Evolutionary conservation across 2,329 filamentous ascomycete species (phyloP), one percentile per base, ranked within the genome.

Genomic region (Aureobasidium sp.): DNA sequence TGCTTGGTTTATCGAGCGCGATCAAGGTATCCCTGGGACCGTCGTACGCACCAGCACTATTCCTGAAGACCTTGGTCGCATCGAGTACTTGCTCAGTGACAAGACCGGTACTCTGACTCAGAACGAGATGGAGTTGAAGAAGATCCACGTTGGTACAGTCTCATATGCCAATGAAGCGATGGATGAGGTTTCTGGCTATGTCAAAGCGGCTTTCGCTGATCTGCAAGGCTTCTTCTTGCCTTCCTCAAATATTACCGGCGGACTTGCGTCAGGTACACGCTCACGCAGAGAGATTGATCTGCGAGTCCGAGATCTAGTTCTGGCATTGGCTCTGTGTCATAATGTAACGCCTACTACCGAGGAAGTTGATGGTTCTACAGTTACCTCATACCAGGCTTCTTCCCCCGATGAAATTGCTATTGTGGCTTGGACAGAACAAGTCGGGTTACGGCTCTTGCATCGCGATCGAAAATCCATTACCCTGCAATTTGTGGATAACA

Each of bases 361-460:
- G 65, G 89, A 93, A 70, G 87, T 91, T 69, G 83, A 91, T 66
- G 93, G 92, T 0, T 80, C 87, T 64, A 82, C 82, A 43, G 79
- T 90, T 15, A 96, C 89, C 4, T 91, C 87, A 0, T 99, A 99
- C 71, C 94, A 99, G 79, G 94, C 94, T 7, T 97, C 93, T 0
- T 97, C 93, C 1, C 94, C 94, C 0, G 94, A 99, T 71, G 94
- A 99, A 73, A 97, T 99, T 73, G 94, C 94, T 20, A 99, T 99
- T 70, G 92, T 99, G 17, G 87, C 86, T 61, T 99, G 95, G 88
- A 96, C 93, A 0, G 92, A 97, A 75, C 88, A 87, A 9, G 91
- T 99, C 36, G 95, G 95, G 0, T 79, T 99, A 39, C 88, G 90
- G 41, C 79, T 99, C 15, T 81, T 88, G 5, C 87, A 92, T 69